phyloP scores from a whole-genome alignment of 2,329 filamentous ascomycete genomes.

The Scopulariopsis brevicaulis region DNA sequence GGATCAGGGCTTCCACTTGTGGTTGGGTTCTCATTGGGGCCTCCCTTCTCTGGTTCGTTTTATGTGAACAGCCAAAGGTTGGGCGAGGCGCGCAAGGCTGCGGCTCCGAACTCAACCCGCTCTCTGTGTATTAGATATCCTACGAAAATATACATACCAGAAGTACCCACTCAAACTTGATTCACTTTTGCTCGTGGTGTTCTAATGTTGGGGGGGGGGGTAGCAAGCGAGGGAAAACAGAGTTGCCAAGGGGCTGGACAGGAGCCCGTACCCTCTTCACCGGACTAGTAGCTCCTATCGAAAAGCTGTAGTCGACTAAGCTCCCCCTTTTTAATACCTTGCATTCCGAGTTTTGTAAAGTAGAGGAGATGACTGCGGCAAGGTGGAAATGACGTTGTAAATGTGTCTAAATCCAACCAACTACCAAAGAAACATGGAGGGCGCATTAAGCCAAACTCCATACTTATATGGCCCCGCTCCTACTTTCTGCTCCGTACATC shows the following conservation, averaged over 20 bases:
- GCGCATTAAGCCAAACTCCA: no score
- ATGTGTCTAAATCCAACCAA: no score
- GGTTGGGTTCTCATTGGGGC: slow-evolving; percentile 32
- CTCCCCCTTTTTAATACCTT: no score
- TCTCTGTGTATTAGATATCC: slow-evolving; percentile 46
- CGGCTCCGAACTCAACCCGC: slow-evolving; percentile 32
- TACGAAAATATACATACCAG: slow-evolving; percentile 43
- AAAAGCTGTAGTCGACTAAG: no score
- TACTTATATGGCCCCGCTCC: not conserved
- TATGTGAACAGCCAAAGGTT: not conserved
- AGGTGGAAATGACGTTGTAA: no score
- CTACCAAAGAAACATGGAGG: no score
- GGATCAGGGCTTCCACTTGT: slow-evolving; percentile 32
- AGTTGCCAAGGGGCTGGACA: no score
- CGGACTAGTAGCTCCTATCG: no score
- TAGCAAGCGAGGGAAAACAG: no score
- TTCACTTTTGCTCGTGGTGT: not conserved
- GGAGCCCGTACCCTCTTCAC: no score
- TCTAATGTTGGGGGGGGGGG: not conserved
- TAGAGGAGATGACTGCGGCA: no score
- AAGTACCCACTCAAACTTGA: slow-evolving; percentile 50
- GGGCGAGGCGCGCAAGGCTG: not conserved
- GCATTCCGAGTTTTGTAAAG: no score
- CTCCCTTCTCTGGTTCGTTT: not conserved
- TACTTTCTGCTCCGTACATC: not conserved